A percentile compares a stretch with the other conserved stretches of the same genome.
Evolutionary conservation across 2,329 filamentous ascomycete species (phyloP).

Genomic region (Monilinia aucupariae): DNA sequence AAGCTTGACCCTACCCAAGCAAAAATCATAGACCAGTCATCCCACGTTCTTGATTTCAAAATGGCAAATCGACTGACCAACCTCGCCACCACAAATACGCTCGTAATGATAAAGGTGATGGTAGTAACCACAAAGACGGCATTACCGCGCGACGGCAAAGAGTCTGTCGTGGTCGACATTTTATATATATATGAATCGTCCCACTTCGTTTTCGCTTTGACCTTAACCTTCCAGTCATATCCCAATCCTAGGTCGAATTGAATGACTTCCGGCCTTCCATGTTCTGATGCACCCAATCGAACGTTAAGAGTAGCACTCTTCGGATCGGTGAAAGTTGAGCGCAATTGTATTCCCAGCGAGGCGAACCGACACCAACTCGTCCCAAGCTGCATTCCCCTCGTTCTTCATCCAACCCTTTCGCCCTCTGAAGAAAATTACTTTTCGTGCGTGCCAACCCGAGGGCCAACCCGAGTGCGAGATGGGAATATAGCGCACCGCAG

Average conservation of each 20-base stretch:
- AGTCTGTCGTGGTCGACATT: conserved; percentile 12
- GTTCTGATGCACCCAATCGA: neutral
- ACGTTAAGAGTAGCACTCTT: neutral
- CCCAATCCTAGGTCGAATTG: neutral
- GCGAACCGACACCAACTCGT: neutral
- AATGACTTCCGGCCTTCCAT: conserved; percentile 1
- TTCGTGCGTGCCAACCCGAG: conserved; percentile 9
- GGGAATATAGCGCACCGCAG: conserved; percentile 1
- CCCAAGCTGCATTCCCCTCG: neutral
- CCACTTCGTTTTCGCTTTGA: neutral
- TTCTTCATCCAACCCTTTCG: neutral
- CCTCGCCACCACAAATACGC: conserved; percentile 68
- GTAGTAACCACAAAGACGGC: conserved; percentile 66
- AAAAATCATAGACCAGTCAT: conserved; percentile 75
- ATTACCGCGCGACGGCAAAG: conserved; percentile 39
- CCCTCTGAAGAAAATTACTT: neutral
- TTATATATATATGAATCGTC: neutral
- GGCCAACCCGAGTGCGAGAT: neutral
- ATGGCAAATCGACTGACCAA: conserved; percentile 68
- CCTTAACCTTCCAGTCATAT: neutral
- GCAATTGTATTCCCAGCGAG: neutral
- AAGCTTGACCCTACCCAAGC: conserved; percentile 57
- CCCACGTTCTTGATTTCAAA: conserved; percentile 64
- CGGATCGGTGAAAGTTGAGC: neutral
- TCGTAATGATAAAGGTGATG: conserved; percentile 62